Percentiles rank a stretch among this genome's conserved stretches.
Evolutionary conservation across 2,329 filamentous ascomycete species (phyloP).

Genomic region (Cytospora paraplurivora): DNA sequence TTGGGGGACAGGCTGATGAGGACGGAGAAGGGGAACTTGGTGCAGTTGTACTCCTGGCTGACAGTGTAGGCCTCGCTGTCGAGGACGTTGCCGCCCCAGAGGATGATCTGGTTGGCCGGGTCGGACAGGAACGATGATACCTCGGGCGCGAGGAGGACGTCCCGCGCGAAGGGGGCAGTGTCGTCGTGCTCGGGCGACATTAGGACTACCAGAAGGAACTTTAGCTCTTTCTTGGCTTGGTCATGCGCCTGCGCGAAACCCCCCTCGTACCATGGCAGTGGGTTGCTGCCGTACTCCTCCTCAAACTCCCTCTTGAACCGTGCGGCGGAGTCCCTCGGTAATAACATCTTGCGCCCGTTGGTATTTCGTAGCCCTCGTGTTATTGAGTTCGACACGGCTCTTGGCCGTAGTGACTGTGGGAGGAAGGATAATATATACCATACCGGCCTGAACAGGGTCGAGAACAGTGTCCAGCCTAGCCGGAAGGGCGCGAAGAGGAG

Average conservation of each 20-base stretch:
- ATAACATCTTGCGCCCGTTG: conserved; percentile 72
- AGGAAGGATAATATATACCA: conserved; percentile 80
- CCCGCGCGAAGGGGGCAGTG: conserved; percentile 75
- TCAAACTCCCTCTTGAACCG: conserved; percentile 92
- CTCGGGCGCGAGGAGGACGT: conserved; percentile 77
- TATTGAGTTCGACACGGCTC: conserved; percentile 56
- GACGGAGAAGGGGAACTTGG: conserved; percentile 88
- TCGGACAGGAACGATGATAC: conserved; percentile 75
- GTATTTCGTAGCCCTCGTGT: conserved; percentile 59
- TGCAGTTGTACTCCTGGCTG: conserved; percentile 81
- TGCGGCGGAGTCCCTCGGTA: conserved; percentile 83
- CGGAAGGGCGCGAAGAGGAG: conserved; percentile 77
- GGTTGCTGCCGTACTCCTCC: conserved; percentile 76
- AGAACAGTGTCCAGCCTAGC: conserved; percentile 72
- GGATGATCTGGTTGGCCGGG: conserved; percentile 73
- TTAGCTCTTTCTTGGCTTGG: conserved; percentile 83
- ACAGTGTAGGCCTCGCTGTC: conserved; percentile 96
- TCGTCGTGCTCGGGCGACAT: conserved; percentile 95
- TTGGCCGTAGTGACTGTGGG: conserved; percentile 63
- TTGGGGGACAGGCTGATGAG: conserved; percentile 86
- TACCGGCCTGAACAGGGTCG: conserved; percentile 70
- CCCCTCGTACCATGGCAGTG: conserved; percentile 78
- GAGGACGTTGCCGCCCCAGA: conserved; percentile 92
- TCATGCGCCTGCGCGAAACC: conserved; percentile 93
- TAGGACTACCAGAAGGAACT: conserved; percentile 86